These are phyloP conservation scores for Naganishia sp. DNA, from an alignment of 1,284 basidiomycete genomes.

Conservation along the genomic window DNA sequence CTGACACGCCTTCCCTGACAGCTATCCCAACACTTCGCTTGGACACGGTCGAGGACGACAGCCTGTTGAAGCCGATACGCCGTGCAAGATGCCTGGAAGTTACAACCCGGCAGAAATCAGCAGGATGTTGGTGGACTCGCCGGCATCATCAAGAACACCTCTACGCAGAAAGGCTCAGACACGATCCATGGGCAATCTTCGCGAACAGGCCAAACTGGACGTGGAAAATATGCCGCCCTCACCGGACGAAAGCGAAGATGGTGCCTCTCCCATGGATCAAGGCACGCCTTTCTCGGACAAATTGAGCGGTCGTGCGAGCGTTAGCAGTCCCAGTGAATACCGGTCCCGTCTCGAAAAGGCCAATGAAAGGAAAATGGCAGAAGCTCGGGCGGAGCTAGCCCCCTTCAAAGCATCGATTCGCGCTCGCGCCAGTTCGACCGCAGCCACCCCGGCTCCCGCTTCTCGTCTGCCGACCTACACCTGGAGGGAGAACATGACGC, in stretches of 20 bases:
- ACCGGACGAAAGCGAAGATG: constrained; percentile 23
- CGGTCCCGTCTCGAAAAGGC: constrained; percentile 25
- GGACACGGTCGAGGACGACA: neutral
- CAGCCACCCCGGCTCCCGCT: neutral
- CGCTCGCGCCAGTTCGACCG: neutral
- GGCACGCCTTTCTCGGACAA: constrained; percentile 26
- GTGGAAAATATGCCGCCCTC: constrained; percentile 25
- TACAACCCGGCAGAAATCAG: constrained; percentile 20
- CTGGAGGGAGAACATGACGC: constrained; percentile 31
- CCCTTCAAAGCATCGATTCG: constrained; percentile 22
- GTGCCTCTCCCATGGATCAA: constrained; percentile 28
- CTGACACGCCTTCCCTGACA: neutral
- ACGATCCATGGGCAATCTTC: constrained; percentile 27
- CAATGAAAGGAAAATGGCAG: constrained; percentile 19
- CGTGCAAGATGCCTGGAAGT: constrained; percentile 26
- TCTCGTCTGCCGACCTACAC: constrained; percentile 16
- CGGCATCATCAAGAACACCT: constrained; percentile 18
- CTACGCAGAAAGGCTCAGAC: constrained; percentile 24
- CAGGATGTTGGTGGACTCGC: constrained; percentile 22
- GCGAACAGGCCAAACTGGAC: constrained; percentile 12
- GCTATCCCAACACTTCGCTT: constrained; percentile 13
- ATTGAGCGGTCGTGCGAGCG: constrained; percentile 18
- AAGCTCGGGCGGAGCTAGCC: constrained; percentile 3
- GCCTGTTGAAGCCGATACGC: constrained; percentile 18
- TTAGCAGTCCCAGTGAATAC: constrained; percentile 29